These are phyloP conservation scores for Phycomyces blakesleeanus DNA, from an alignment of 192 early-diverging fungal genomes.

Conservation along the genomic window DNA sequence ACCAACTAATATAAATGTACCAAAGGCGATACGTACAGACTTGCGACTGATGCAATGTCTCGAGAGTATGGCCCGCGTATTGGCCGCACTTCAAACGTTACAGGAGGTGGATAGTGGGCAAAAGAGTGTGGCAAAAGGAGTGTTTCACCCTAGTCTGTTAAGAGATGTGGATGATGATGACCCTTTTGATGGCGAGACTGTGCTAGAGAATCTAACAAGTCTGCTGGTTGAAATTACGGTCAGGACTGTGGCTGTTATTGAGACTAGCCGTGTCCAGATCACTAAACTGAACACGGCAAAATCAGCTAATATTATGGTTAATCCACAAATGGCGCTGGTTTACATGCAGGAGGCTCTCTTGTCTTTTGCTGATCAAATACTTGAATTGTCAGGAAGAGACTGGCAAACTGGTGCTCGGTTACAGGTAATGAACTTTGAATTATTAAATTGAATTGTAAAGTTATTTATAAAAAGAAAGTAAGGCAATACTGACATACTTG, in stretches of 20 bases:
- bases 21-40: no score
- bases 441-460: background rate
- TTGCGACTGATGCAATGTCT: slow-evolving; percentile 23
- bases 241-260: slow-evolving; percentile 25
- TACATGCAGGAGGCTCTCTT: slow-evolving; percentile 35
- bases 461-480: background rate
- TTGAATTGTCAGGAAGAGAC: slow-evolving; percentile 33
- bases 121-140: background rate
- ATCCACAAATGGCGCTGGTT: slow-evolving; percentile 17
- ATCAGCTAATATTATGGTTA: slow-evolving; percentile 29
- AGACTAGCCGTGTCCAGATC: slow-evolving; percentile 16
- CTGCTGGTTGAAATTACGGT: slow-evolving; percentile 29
- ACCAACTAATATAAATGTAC: background rate
- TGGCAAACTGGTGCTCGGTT: slow-evolving; percentile 17
- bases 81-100: background rate
- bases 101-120: background rate
- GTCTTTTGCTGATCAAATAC: slow-evolving; percentile 27
- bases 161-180: no score
- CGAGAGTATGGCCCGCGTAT: slow-evolving; percentile 12
- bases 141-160: no score
- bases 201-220: slow-evolving; percentile 14
- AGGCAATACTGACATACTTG: background rate
- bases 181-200: background rate
- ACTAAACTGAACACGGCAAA: background rate
- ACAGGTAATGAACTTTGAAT: slow-evolving; percentile 14